Evolutionary conservation across 2,329 filamentous ascomycete genomes (phyloP).

Genomic region (Ascomycota sp.): DNA sequence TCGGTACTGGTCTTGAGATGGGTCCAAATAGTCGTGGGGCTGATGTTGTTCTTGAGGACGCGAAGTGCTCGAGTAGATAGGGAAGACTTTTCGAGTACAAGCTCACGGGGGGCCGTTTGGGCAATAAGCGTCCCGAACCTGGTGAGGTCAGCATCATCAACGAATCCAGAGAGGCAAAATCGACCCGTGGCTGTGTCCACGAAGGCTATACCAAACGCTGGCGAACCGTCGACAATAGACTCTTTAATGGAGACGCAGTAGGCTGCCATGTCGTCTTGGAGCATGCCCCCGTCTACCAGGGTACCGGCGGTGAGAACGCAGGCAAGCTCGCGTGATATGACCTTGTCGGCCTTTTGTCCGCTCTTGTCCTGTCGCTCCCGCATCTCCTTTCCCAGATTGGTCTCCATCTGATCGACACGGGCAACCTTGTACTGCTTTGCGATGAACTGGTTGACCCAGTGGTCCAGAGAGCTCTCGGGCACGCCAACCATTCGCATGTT

Average conservation of each 20-base stretch:
- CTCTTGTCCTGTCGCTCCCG: slow-evolving; percentile 57
- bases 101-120: slow-evolving; percentile 71
- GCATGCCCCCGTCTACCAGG: slow-evolving; percentile 85
- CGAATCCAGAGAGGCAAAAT: slow-evolving; percentile 81
- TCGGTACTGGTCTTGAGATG: slow-evolving; percentile 70
- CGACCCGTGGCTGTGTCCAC: slow-evolving; percentile 91
- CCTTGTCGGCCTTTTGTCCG: slow-evolving; percentile 66
- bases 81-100: slow-evolving; percentile 71
- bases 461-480: slow-evolving; percentile 81
- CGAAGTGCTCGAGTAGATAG: slow-evolving; percentile 77
- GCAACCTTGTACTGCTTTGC: slow-evolving; percentile 97
- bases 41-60: slow-evolving; percentile 90
- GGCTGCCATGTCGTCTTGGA: slow-evolving; percentile 93
- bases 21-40: slow-evolving; percentile 88
- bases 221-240: slow-evolving; percentile 47
- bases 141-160: slow-evolving; percentile 81
- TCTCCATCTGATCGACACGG: slow-evolving; percentile 90
- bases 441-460: slow-evolving; percentile 97
- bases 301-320: slow-evolving; percentile 85
- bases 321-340: slow-evolving; percentile 77
- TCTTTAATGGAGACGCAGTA: slow-evolving; percentile 94
- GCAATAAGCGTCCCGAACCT: slow-evolving; percentile 95
- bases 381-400: slow-evolving; percentile 92
- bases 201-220: slow-evolving; percentile 80
- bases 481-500: slow-evolving; percentile 99